Conservation (phyloP, 441 rosid genomes). For the Capsella rubella region DNA sequence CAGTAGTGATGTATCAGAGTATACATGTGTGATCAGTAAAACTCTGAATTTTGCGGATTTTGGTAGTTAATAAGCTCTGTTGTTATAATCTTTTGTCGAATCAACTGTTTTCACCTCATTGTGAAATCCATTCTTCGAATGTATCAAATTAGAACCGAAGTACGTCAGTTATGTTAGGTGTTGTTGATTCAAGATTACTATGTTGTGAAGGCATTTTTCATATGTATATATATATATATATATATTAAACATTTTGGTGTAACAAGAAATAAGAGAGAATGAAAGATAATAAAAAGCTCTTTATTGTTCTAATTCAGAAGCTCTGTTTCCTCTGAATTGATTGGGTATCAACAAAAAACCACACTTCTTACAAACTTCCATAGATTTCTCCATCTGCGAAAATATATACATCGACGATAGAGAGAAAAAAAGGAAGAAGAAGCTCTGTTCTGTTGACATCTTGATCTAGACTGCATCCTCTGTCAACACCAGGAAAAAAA, state of each 20-base stretch:
- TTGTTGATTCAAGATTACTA: constrained; percentile 5
- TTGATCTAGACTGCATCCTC: constrained; percentile 31
- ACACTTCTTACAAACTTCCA: constrained; percentile 36
- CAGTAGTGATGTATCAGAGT: constrained; percentile 18
- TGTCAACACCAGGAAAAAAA: background rate
- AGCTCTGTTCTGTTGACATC: constrained; percentile 29
- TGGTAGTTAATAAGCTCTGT: background rate
- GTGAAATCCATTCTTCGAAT: background rate
- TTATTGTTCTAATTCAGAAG: constrained; percentile 19
- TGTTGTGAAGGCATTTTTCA: background rate
- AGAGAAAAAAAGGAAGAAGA: constrained; percentile 26
- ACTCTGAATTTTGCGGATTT: constrained; percentile 25
- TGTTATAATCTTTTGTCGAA: background rate
- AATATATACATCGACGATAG: constrained; percentile 37
- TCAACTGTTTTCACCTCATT: background rate
- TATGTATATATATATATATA: no score
- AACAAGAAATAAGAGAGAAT: background rate
- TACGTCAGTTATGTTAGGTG: background rate
- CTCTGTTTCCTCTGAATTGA: constrained; percentile 10
- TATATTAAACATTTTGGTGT: background rate
- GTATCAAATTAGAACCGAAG: background rate
- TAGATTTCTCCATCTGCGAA: constrained; percentile 37
- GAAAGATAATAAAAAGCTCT: background rate
- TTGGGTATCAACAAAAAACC: constrained; percentile 17
- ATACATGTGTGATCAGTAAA: constrained; percentile 8